Percentiles rank a stretch among this genome's conserved stretches.
Conservation (phyloP, 176 grass and related monocot genomes). For the Aegilops longissima region DNA sequence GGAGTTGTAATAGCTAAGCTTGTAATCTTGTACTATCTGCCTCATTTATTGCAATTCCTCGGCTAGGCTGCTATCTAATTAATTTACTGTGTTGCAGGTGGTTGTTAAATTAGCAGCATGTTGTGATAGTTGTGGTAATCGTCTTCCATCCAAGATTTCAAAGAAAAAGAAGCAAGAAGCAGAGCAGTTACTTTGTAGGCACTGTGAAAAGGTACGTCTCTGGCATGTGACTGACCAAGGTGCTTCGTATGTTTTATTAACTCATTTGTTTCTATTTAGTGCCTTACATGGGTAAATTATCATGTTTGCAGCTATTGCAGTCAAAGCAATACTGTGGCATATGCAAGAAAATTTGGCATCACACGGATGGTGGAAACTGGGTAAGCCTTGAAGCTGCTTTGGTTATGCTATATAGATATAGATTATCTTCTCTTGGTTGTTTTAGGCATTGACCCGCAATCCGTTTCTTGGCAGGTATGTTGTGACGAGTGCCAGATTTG, state of each 20-base stretch:
- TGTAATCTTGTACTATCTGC: neutral
- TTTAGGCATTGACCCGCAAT: neutral
- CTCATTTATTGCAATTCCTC: neutral
- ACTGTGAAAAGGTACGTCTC: conserved; percentile 63
- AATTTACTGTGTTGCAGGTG: conserved; percentile 31
- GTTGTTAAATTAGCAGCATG: conserved; percentile 37
- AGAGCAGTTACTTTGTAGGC: conserved; percentile 58
- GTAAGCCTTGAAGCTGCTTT: conserved; percentile 42
- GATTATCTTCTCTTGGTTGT: conserved; percentile 18
- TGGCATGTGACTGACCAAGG: neutral
- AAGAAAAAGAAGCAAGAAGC: conserved; percentile 58
- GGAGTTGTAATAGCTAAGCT: neutral
- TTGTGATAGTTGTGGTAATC: conserved; percentile 64
- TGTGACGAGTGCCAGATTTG: conserved; percentile 94
- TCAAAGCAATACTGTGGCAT: conserved; percentile 95
- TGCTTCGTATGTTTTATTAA: neutral
- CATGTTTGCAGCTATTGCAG: conserved; percentile 62
- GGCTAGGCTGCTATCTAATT: conserved; percentile 14
- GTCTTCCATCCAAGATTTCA: conserved; percentile 47
- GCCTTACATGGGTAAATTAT: conserved; percentile 26
- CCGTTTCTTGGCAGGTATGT: conserved; percentile 57
- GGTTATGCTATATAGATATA: conserved; percentile 5
- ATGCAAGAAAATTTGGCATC: conserved; percentile 96
- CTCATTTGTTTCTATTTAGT: neutral
- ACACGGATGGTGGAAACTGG: conserved; percentile 92